Base-by-base conservation (phyloP, 2,329 filamentous ascomycete genomes). In the Neopestalotiopsis rosae region DNA sequence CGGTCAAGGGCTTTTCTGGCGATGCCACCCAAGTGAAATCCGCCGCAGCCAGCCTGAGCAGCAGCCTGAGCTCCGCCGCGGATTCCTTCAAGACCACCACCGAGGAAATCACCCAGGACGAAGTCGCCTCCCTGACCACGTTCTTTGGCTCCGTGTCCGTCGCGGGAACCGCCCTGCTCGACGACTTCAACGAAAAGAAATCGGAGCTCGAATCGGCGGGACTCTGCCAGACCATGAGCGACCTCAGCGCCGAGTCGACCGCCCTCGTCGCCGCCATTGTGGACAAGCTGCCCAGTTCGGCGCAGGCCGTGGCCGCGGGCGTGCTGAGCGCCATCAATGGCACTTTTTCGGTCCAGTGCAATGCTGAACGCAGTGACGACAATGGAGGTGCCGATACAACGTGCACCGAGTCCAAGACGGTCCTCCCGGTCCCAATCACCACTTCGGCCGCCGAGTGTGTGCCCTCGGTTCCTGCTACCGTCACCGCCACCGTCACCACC, bases 1-100 rank as follows among this genome's bases (percentile, higher is more conserved):
- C 76, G 1, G 75, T 78, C 24, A 76, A 79, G 69, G 69, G 72
- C n/a, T 78, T 77, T 68, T 66, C 70, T 38, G 71, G 72, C 12
- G 72, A 78, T 71, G 65, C 73, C 13, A 72, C 66, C 2, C 52
- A 73, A 61, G 66, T 78, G 0, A 58, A 79, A 38, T 61, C 69
- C 2, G 71, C 75, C 63, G 74, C 75, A 9, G 61, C 70, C 13
- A 71, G 67, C 40, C 74, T 78, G 30, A 69, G 75, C 57, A 69
- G 49, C 4, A 70, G 70, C 24, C 67, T 78, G 34, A 75, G 70
- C n/a, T 68, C 71, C 20, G 73, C 72, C 17, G 71, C 68, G 5
- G 62, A 68, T 0, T n/a, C 69, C n/a, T 67, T 77, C 49, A 42
- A 38, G 1, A 61, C 59, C 5, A 58, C 68, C 1, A 67, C 68